Percentiles rank a stretch among this genome's conserved stretches.
Evolutionary conservation across 495 filamentous ascomycete species (phyloP).

Genomic region (Cudoniella acicularis): DNA sequence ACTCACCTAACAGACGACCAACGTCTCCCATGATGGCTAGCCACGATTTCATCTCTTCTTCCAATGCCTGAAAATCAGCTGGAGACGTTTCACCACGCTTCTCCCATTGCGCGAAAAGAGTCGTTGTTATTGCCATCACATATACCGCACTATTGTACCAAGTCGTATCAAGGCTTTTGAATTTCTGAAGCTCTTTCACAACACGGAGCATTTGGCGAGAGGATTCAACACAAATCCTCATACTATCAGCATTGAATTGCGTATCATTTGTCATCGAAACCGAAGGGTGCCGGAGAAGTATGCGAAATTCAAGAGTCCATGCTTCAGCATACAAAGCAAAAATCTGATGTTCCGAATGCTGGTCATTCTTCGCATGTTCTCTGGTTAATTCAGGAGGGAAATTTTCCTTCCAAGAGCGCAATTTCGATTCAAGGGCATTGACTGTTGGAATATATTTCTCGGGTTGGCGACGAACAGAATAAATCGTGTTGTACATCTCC

Average conservation of each 20-base stretch:
- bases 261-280: conserved; percentile 58
- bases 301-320: conserved; percentile 42
- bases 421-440: conserved; percentile 54
- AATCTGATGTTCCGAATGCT: conserved; percentile 45
- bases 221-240: conserved; percentile 63
- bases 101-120: conserved; percentile 65
- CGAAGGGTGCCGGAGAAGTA: conserved; percentile 67
- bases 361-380: conserved; percentile 35
- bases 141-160: conserved; percentile 72
- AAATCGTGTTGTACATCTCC: conserved; percentile 69
- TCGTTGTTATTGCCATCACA: conserved; percentile 69
- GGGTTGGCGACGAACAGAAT: conserved; percentile 56
- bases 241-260: conserved; percentile 59
- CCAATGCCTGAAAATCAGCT: conserved; percentile 50
- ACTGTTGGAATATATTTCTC: conserved; percentile 60
- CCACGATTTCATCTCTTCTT: conserved; percentile 66
- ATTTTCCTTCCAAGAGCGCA: conserved; percentile 51
- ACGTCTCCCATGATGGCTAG: conserved; percentile 61
- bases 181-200: conserved; percentile 53
- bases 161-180: conserved; percentile 73
- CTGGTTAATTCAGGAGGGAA: conserved; percentile 51
- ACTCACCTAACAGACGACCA: conserved; percentile 24
- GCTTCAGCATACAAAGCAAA: conserved; percentile 46
- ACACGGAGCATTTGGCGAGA: conserved; percentile 59
- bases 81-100: conserved; percentile 53